These are phyloP conservation scores for Clavispora phyllophila DNA, from an alignment of 805 yeast genomes.

Conservation along the genomic window DNA sequence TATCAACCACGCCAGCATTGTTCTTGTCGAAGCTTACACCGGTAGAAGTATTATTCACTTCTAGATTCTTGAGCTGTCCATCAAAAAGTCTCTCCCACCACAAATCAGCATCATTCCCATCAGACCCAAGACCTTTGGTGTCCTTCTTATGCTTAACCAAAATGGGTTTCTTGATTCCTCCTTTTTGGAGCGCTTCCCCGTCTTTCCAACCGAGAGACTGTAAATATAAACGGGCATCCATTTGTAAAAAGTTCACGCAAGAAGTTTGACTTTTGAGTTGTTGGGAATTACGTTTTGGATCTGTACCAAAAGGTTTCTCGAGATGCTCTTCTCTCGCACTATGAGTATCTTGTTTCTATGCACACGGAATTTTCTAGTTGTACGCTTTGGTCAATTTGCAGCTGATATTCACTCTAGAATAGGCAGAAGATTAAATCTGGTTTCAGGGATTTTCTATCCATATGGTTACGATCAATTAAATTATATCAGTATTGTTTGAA, in stretches of 20 bases:
- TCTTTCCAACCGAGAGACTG: constrained; percentile 85
- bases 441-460: too few species aligned
- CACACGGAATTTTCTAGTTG: not conserved
- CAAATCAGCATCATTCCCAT: constrained; percentile 69
- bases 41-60: constrained; percentile 40
- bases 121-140: constrained; percentile 84
- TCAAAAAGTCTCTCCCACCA: constrained; percentile 98
- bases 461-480: too few species aligned
- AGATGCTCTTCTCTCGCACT: constrained; percentile 3
- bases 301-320: not conserved
- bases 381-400: too few species aligned
- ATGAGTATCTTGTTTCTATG: not conserved
- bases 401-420: too few species aligned
- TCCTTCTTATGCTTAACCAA: constrained; percentile 88
- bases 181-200: constrained; percentile 77
- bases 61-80: constrained; percentile 79
- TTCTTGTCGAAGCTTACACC: constrained; percentile 52
- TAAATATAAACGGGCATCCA: constrained; percentile 75
- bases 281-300: not conserved
- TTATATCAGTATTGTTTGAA: too few species aligned
- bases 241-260: constrained; percentile 18
- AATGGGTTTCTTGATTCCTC: constrained; percentile 81
- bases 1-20: constrained; percentile 40
- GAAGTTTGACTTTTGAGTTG: not conserved
- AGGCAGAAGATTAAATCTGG: too few species aligned